Percentiles rank a stretch among this genome's conserved stretches.
Evolutionary conservation across 192 early-diverging fungal species (phyloP).

Genomic region (Rhizophlyctis rosea): DNA sequence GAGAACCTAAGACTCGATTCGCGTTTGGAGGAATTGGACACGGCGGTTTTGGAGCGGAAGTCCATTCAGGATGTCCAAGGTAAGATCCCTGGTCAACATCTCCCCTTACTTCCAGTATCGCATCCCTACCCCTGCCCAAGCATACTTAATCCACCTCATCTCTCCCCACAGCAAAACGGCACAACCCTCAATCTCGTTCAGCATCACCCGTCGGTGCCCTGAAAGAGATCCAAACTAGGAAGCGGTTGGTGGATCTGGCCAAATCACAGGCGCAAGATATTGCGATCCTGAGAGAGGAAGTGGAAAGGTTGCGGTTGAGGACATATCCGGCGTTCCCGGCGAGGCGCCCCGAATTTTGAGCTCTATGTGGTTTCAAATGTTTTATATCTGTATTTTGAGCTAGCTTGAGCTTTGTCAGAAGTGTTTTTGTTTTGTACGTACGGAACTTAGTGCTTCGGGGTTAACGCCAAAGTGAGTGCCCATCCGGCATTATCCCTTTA

Average conservation of each 20-base stretch:
- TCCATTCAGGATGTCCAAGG: constrained; percentile 45
- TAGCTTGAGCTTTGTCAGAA: too few species aligned
- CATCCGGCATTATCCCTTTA: too few species aligned
- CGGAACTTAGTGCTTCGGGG: too few species aligned
- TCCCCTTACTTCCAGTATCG: too few species aligned
- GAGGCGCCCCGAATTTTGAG: constrained; percentile 19
- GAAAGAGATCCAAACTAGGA: constrained; percentile 44
- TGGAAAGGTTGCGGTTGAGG: constrained; percentile 51
- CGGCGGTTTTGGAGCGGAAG: constrained; percentile 38
- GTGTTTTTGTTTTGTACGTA: too few species aligned
- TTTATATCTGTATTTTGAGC: too few species aligned
- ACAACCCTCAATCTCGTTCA: too few species aligned
- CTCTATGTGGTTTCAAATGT: background rate
- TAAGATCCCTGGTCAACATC: constrained; percentile 14
- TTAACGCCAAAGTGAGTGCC: too few species aligned
- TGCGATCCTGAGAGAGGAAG: constrained; percentile 53
- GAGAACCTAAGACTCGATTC: constrained; percentile 45
- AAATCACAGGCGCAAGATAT: constrained; percentile 63
- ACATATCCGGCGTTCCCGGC: constrained; percentile 62
- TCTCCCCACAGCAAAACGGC: too few species aligned
- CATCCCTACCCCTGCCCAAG: too few species aligned
- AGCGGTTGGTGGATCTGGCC: constrained; percentile 53
- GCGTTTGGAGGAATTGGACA: constrained; percentile 28
- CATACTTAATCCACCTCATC: too few species aligned
- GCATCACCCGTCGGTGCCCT: too few species aligned